phyloP scores from a whole-genome alignment of 1,284 basidiomycete species.

The Ustilago tritici region DNA sequence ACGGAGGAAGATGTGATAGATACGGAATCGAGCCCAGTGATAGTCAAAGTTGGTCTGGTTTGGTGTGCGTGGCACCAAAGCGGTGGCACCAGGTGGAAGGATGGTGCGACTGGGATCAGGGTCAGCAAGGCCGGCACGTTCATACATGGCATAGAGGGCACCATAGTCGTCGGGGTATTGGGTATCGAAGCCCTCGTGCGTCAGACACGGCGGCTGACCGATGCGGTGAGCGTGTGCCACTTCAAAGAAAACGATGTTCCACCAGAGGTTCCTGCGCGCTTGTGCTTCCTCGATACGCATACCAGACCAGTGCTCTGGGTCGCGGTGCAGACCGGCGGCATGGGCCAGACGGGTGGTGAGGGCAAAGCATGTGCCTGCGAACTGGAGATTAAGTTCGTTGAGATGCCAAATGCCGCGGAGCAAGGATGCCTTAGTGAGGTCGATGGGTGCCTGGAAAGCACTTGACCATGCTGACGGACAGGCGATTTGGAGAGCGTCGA shows the following conservation, averaged over 20 bases:
- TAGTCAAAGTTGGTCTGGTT: slow-evolving; percentile 53
- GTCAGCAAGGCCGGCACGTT: slow-evolving; percentile 47
- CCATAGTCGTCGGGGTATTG: slow-evolving; percentile 58
- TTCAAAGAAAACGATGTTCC: slow-evolving; percentile 54
- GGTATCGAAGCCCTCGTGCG: slow-evolving; percentile 56
- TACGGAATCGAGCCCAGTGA: slow-evolving; percentile 53
- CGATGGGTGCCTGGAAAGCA: slow-evolving; percentile 61
- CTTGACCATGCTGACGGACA: slow-evolving; percentile 61
- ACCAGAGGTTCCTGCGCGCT: slow-evolving; percentile 58
- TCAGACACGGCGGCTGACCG: slow-evolving; percentile 53
- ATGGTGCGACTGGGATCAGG: slow-evolving; percentile 48
- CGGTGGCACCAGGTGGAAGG: slow-evolving; percentile 46
- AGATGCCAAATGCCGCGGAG: slow-evolving; percentile 62
- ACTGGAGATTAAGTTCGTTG: slow-evolving; percentile 60
- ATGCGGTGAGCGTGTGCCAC: slow-evolving; percentile 53
- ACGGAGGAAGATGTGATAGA: slow-evolving; percentile 53
- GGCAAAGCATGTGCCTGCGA: slow-evolving; percentile 59
- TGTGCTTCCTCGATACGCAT: slow-evolving; percentile 62
- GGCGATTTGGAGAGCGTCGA: slow-evolving; percentile 58
- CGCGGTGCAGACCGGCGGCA: slow-evolving; percentile 60
- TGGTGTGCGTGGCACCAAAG: slow-evolving; percentile 39
- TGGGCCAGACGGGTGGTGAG: slow-evolving; percentile 57
- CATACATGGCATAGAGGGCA: slow-evolving; percentile 48
- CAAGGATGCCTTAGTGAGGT: slow-evolving; percentile 58
- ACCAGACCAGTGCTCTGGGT: slow-evolving; percentile 56